A percentile compares a stretch with the other conserved stretches of the same genome.
Evolutionary conservation across 2,329 filamentous ascomycete species (phyloP).

Genomic region (Talaromyces sp.): DNA sequence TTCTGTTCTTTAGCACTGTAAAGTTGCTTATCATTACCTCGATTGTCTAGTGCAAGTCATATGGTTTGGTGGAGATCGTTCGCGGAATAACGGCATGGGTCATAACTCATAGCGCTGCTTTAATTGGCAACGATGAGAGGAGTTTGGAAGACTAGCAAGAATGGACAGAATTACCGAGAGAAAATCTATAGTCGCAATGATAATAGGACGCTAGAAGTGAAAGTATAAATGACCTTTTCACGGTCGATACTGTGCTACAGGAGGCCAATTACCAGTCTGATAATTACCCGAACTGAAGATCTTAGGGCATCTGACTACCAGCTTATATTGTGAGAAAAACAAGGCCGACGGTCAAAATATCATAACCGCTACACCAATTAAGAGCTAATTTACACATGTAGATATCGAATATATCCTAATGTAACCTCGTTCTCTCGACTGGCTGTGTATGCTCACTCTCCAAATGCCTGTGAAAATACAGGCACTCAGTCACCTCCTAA

Average conservation of each 20-base stretch:
- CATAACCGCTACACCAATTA: background rate
- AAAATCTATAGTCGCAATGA: background rate
- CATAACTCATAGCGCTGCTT: background rate
- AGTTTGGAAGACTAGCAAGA: background rate
- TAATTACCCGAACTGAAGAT: background rate
- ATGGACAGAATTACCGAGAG: background rate
- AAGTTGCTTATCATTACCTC: background rate
- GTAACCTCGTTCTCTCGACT: background rate
- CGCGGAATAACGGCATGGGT: conserved; percentile 2
- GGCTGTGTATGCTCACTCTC: background rate
- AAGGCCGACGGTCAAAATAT: background rate
- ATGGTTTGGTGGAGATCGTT: background rate
- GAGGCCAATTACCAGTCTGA: background rate
- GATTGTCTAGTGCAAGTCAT: background rate
- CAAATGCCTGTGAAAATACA: background rate
- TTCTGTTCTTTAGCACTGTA: background rate
- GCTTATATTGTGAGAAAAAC: background rate
- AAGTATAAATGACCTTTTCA: background rate
- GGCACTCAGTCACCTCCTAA: background rate
- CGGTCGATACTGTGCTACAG: background rate
- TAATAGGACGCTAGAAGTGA: background rate
- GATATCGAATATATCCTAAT: background rate
- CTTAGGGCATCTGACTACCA: background rate
- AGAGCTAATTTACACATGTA: background rate
- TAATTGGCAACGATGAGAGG: background rate